Base-by-base conservation (phyloP, 2,329 filamentous ascomycete species). In the Davidsoniella australis region DNA sequence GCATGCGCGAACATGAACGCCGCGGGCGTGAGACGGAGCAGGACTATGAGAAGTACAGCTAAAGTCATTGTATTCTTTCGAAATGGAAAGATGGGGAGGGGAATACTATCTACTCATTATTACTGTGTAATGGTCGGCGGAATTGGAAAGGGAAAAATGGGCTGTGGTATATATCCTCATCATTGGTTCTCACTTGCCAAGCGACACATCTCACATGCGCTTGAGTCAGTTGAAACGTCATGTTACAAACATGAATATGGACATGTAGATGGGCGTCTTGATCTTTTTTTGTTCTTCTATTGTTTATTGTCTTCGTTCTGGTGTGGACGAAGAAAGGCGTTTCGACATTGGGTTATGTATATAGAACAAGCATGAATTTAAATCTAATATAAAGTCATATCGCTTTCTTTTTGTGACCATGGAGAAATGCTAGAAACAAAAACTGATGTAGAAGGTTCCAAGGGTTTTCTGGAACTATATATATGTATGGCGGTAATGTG, bases 1-100 rank as follows among this genome's bases (percentile, higher is more conserved):
- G 62, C 49, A 53, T 66, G 56, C 58, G 57, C 39, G 63, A 65
- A 14, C 63, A 65, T 42, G 65, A 67, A 36, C 50, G 52, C 23
- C 53, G 60, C 36, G 60, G 63, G 50, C 55, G 53, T 45, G 62
- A 64, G 52, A 52, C 61, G 53, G 48, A 56, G 24, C 18, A 50
- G 26, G 61, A 75, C 64, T 60, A 63, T 42, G 55, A 59, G 14
- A 5, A 20, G 18, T 39, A 38, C 10, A n/a, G 16, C 18, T 14
- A 23, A 20, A 17, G 12, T 24, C 9, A 8, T 12, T 17, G 18
- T 38, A n/a, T 18, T 16, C 33, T 14, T 24, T 8, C n/a, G 24
- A 23, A 5, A 23, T 23, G 18, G 12, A 16, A 26, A 45, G 8
- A 24, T 16, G 29, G 12, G 29, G 29, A 12, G 8, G 29, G 12